Conservation (phyloP, 305 asterid genomes). For the Solanum hybrid region DNA sequence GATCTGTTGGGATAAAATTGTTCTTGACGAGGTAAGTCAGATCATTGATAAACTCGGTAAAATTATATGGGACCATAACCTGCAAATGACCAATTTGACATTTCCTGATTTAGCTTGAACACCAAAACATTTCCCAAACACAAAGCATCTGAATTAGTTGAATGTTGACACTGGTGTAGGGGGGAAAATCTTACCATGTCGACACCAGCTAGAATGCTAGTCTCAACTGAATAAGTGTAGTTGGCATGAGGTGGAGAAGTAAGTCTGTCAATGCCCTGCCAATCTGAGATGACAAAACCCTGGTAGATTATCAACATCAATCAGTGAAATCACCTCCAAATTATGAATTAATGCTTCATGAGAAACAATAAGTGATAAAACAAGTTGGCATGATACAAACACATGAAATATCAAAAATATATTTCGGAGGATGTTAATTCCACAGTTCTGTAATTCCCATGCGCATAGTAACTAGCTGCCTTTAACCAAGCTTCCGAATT, state of each 20-base stretch:
- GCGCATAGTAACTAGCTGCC: neutral
- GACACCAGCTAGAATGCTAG: constrained; percentile 58
- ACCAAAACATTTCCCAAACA: neutral
- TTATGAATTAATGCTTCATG: neutral
- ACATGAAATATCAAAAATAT: neutral
- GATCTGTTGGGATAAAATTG: constrained; percentile 49
- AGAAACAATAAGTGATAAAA: neutral
- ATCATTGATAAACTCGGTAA: constrained; percentile 66
- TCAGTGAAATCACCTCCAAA: constrained; percentile 7
- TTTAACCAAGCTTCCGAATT: neutral
- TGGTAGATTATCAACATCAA: constrained; percentile 25
- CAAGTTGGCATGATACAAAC: neutral
- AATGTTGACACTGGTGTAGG: neutral
- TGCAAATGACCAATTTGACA: constrained; percentile 26
- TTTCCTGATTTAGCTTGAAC: constrained; percentile 3
- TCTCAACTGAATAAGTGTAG: constrained; percentile 54
- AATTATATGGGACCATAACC: constrained; percentile 78
- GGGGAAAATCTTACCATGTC: constrained; percentile 47
- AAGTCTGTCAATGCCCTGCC: constrained; percentile 58
- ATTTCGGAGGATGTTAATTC: neutral
- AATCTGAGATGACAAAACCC: constrained; percentile 72
- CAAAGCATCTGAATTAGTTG: neutral
- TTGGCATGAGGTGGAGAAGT: constrained; percentile 48
- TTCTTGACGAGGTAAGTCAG: constrained; percentile 68
- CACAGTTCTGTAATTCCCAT: neutral